Percentiles rank a stretch among this genome's conserved stretches.
phyloP scores from a whole-genome alignment of 176 grass and related monocot genomes.

The Aegilops longissima region DNA sequence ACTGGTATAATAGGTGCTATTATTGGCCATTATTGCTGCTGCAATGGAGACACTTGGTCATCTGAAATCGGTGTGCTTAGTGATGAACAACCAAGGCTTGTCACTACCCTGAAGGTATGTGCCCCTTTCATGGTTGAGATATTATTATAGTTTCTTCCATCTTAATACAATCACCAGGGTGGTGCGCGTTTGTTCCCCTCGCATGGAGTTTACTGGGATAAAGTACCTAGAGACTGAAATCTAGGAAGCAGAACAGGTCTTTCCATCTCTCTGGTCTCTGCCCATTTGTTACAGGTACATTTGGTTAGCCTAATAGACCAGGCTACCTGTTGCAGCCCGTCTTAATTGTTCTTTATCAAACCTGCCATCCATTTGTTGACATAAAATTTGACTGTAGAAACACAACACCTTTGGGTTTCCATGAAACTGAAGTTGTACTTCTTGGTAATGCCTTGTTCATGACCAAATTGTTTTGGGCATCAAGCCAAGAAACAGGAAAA shows the following conservation, averaged over 20 bases:
- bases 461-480: constrained; percentile 22
- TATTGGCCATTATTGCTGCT: constrained; percentile 92
- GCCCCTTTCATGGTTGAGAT: background rate
- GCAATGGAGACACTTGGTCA: constrained; percentile 97
- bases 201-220: background rate
- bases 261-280: background rate
- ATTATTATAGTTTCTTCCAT: background rate
- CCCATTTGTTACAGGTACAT: background rate
- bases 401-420: background rate
- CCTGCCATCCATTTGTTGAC: background rate
- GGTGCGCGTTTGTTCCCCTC: background rate
- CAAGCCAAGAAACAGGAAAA: background rate
- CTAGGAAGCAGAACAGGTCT: background rate
- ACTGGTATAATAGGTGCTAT: constrained; percentile 79
- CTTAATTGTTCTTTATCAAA: constrained; percentile 4
- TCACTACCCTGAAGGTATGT: constrained; percentile 80
- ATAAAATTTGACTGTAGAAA: background rate
- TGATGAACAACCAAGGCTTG: constrained; percentile 69
- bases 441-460: background rate
- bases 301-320: background rate
- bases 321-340: background rate
- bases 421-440: background rate
- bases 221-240: constrained; percentile 1
- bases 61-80: constrained; percentile 95
- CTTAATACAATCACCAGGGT: background rate